phyloP scores from a whole-genome alignment of 768 basidiomycete species.

The Agaricus blazei region DNA sequence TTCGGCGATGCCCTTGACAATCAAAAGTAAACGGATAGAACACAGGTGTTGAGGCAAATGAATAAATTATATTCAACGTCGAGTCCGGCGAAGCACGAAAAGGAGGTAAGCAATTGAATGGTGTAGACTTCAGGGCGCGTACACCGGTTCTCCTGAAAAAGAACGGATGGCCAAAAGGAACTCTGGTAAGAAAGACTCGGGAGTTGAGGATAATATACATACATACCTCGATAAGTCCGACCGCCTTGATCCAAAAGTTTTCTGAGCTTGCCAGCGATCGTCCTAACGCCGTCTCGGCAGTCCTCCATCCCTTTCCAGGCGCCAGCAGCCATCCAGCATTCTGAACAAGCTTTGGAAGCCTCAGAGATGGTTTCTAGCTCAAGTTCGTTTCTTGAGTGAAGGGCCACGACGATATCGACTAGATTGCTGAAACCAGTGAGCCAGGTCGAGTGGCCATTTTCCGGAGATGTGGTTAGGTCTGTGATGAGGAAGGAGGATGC shows the following conservation, averaged over 20 bases:
- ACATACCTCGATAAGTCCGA: constrained; percentile 37
- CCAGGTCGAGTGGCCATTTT: constrained; percentile 58
- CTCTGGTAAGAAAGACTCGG: background rate
- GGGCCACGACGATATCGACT: constrained; percentile 67
- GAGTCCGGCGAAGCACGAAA: background rate
- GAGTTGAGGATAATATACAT: background rate
- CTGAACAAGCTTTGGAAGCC: constrained; percentile 67
- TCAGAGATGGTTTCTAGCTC: constrained; percentile 74
- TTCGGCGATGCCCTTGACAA: too few relatives aligned
- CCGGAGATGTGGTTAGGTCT: constrained; percentile 61
- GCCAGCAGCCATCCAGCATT: constrained; percentile 73
- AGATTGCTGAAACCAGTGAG: constrained; percentile 59
- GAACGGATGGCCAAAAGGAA: constrained; percentile 8
- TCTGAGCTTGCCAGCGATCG: constrained; percentile 58
- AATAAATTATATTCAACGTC: background rate
- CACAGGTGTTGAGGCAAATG: background rate
- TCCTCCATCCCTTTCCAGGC: constrained; percentile 66
- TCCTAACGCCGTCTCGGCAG: constrained; percentile 56
- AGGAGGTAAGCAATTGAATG: background rate
- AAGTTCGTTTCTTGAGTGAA: constrained; percentile 61
- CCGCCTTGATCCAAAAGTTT: constrained; percentile 52
- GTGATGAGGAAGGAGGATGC: constrained; percentile 78
- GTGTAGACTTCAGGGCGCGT: constrained; percentile 25
- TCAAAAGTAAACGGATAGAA: too few relatives aligned
- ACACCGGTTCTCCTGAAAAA: constrained; percentile 29